These are phyloP conservation scores for Apodospora peruviana DNA, from an alignment of 495 filamentous ascomycete genomes.

Conservation along the genomic window DNA sequence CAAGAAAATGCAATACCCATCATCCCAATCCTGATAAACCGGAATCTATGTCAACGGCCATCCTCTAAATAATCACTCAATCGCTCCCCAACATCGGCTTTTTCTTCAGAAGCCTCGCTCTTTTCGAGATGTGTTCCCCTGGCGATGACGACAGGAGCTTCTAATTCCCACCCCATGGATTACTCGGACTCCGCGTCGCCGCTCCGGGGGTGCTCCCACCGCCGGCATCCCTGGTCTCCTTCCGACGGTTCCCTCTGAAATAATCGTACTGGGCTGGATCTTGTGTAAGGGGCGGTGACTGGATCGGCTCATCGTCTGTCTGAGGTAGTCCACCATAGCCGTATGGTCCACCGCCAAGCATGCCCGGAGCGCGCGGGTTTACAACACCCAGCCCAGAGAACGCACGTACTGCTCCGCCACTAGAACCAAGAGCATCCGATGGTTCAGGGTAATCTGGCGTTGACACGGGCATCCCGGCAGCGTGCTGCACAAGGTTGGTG, in stretches of 20 bases:
- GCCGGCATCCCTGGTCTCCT: conserved; percentile 6
- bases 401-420: conserved; percentile 27
- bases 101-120: conserved; percentile 3
- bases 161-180: conserved; percentile 22
- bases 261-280: conserved; percentile 30
- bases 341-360: conserved; percentile 45
- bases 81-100: not conserved
- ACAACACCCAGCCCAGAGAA: conserved; percentile 7
- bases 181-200: conserved; percentile 12
- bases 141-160: conserved; percentile 4
- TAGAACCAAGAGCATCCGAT: conserved; percentile 12
- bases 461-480: conserved; percentile 34
- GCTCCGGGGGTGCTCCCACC: conserved; percentile 7
- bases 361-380: conserved; percentile 29
- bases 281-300: conserved; percentile 16
- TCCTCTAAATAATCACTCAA: not conserved
- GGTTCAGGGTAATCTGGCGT: conserved; percentile 20
- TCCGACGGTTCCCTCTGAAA: conserved; percentile 20
- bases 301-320: conserved; percentile 30
- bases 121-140: not conserved
- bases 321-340: conserved; percentile 51
- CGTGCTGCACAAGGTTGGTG: conserved; percentile 36
- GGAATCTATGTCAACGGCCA: not conserved
- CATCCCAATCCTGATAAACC: not conserved
- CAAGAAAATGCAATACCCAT: not conserved